phyloP scores from a whole-genome alignment of 2,329 filamentous ascomycete species.

The Colletotrichum brevisporum region DNA sequence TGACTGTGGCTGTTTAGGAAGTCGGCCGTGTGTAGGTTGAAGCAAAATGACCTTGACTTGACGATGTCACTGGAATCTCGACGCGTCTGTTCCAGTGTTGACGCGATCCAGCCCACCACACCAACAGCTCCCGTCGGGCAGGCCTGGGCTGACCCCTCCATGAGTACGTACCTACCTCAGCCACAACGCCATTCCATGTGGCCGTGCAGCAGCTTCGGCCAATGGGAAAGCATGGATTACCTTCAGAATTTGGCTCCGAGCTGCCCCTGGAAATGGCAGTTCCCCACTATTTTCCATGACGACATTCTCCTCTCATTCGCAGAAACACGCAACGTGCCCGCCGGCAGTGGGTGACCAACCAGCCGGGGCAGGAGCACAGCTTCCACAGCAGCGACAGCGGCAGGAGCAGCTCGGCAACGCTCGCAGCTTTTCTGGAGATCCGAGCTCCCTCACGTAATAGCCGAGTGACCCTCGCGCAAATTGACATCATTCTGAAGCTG shows the following conservation, averaged over 20 bases:
- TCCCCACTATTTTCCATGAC: slow-evolving; percentile 36
- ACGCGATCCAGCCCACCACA: slow-evolving; percentile 5
- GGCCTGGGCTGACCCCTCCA: no score
- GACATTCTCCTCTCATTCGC: slow-evolving; percentile 37
- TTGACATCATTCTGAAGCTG: slow-evolving; percentile 37
- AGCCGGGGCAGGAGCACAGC: no score
- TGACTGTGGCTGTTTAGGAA: not conserved
- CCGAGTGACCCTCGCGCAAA: slow-evolving; percentile 36
- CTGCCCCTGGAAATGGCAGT: slow-evolving; percentile 17
- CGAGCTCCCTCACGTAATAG: slow-evolving; percentile 41
- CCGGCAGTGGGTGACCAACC: not conserved
- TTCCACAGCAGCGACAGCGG: not conserved
- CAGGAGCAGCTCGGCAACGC: slow-evolving; percentile 30
- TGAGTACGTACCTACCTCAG: no score
- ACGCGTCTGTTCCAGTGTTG: slow-evolving; percentile 19
- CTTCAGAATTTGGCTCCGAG: not conserved
- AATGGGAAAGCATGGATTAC: slow-evolving; percentile 15
- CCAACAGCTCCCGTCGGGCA: no score
- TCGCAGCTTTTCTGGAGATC: slow-evolving; percentile 38
- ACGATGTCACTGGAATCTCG: slow-evolving; percentile 2
- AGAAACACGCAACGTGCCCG: slow-evolving; percentile 19
- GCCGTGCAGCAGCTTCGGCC: accelerated
- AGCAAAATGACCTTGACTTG: not conserved
- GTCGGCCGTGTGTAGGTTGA: no score
- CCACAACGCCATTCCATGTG: not conserved